Conservation (phyloP, 371 early-diverging fungal species). For the Rhizopus sp. region DNA sequence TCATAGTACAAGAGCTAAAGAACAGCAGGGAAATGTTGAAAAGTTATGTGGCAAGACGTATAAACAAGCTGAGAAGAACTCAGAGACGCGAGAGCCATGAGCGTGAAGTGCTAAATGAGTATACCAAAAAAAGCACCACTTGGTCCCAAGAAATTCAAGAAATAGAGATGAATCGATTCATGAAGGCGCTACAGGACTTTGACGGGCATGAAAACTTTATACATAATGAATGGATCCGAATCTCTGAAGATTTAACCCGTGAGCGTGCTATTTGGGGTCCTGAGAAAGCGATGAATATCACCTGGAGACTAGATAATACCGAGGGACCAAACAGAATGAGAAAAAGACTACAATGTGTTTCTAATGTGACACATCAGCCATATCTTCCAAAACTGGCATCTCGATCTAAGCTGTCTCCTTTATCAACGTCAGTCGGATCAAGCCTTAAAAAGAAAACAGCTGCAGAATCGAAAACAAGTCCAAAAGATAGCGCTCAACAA, state of each 20-base stretch:
- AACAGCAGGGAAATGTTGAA: constrained; percentile 60
- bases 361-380: constrained; percentile 26
- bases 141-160: constrained; percentile 70
- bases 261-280: constrained; percentile 72
- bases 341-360: constrained; percentile 48
- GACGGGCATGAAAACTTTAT: constrained; percentile 65
- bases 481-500: neutral
- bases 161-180: constrained; percentile 60
- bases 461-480: neutral
- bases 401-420: constrained; percentile 6
- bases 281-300: constrained; percentile 28
- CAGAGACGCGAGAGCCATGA: constrained; percentile 53
- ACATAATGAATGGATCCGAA: constrained; percentile 66
- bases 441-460: neutral
- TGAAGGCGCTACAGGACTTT: constrained; percentile 64
- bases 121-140: constrained; percentile 49
- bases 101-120: constrained; percentile 57
- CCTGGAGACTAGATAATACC: constrained; percentile 77
- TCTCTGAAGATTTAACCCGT: constrained; percentile 51
- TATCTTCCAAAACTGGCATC: constrained; percentile 56
- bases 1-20: constrained; percentile 54
- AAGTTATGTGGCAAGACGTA: constrained; percentile 47
- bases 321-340: constrained; percentile 70
- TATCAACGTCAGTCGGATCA: neutral
- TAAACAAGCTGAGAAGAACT: constrained; percentile 57